Percentiles rank a stretch among this genome's conserved stretches.
Evolutionary conservation across 1,284 basidiomycete genomes (phyloP).

Genomic region (Gomphus bonarii): DNA sequence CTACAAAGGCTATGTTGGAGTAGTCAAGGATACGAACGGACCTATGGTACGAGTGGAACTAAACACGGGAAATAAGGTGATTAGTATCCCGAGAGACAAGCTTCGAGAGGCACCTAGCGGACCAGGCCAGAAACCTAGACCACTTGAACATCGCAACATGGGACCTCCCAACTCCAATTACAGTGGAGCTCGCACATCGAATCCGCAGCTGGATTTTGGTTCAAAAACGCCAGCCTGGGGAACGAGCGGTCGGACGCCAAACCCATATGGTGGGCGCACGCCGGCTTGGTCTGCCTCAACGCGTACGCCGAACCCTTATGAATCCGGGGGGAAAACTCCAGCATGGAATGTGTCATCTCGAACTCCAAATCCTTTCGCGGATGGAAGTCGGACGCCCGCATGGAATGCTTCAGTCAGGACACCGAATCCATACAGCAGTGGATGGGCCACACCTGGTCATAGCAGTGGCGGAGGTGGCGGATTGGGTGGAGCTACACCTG

Average conservation of each 20-base stretch:
- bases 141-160: conserved; percentile 20
- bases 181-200: conserved; percentile 22
- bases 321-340: conserved; percentile 40
- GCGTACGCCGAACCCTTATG: conserved; percentile 67
- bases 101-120: conserved; percentile 38
- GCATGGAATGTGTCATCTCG: conserved; percentile 44
- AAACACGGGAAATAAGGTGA: conserved; percentile 82
- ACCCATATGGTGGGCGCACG: conserved; percentile 50
- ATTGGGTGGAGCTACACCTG: conserved; percentile 33
- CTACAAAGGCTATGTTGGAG: conserved; percentile 86
- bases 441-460: conserved; percentile 29
- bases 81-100: conserved; percentile 78
- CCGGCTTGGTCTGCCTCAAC: conserved; percentile 50
- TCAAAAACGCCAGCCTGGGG: conserved; percentile 28
- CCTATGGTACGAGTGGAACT: conserved; percentile 85
- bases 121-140: not conserved
- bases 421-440: conserved; percentile 41
- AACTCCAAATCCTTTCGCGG: conserved; percentile 52
- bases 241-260: conserved; percentile 54
- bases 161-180: conserved; percentile 22
- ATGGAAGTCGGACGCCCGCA: conserved; percentile 40
- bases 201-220: conserved; percentile 24
- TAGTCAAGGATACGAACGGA: conserved; percentile 94
- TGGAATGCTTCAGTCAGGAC: conserved; percentile 48
- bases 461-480: conserved; percentile 19